phyloP scores from a whole-genome alignment of 2,329 filamentous ascomycete species.

The Calonectria fujianensis region DNA sequence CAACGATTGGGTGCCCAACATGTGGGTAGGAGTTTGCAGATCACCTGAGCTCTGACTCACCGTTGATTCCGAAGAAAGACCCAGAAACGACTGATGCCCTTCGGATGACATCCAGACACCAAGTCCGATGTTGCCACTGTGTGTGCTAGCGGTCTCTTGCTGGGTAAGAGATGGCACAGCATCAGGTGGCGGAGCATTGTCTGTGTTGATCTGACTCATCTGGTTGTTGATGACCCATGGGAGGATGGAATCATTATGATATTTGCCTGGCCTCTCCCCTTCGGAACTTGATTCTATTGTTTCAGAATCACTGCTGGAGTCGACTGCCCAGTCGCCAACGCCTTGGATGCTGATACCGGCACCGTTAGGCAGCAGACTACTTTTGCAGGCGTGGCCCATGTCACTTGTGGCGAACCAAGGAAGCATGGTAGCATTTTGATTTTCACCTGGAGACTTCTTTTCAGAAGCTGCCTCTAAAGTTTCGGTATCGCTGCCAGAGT shows the following conservation, averaged over 20 bases:
- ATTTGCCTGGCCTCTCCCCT: not conserved
- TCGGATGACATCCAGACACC: not conserved
- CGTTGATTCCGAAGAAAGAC: not conserved
- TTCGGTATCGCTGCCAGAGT: not conserved
- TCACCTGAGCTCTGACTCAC: constrained; percentile 2
- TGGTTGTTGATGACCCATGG: constrained; percentile 20
- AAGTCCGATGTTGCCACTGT: not conserved
- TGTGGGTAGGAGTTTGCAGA: not conserved
- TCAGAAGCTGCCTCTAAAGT: not conserved
- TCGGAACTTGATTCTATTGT: not conserved
- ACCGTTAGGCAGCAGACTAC: not conserved
- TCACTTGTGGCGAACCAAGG: constrained; percentile 17
- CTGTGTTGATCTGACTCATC: constrained; percentile 3
- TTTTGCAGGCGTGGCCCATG: not conserved
- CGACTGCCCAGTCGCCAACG: constrained; percentile 26
- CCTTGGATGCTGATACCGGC: constrained; percentile 16
- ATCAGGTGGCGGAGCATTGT: not conserved
- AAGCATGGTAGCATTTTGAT: not conserved
- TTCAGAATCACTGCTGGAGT: not conserved
- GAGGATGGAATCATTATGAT: not conserved
- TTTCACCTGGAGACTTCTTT: constrained; percentile 9
- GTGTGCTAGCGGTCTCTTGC: constrained; percentile 32
- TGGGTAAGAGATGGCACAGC: constrained; percentile 29
- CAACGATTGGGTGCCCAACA: not conserved
- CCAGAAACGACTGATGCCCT: not conserved